These are phyloP conservation scores for Plasmodium gallinaceum DNA, from an alignment of 169 alveolate genomes.

Conservation along the genomic window DNA sequence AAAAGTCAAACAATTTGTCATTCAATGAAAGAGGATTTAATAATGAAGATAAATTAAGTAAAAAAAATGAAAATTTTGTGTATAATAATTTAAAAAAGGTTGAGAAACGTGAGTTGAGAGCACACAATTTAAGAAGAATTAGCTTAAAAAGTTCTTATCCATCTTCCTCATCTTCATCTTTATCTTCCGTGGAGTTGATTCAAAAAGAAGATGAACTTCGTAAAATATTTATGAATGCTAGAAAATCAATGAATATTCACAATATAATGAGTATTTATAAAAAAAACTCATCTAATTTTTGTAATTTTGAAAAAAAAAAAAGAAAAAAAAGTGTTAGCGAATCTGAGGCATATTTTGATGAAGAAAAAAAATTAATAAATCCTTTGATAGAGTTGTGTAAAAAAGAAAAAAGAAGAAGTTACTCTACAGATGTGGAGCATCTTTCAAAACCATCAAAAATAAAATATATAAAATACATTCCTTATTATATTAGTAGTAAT, in stretches of 20 bases:
- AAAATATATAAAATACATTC: conserved; percentile 58
- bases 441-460: conserved; percentile 21
- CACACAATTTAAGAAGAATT: neutral
- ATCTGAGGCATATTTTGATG: conserved; percentile 52
- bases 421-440: conserved; percentile 53
- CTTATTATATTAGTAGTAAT: conserved; percentile 50
- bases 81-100: neutral
- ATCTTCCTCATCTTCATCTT: conserved; percentile 27
- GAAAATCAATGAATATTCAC: conserved; percentile 71
- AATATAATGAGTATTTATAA: conserved; percentile 42
- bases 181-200: conserved; percentile 70
- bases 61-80: conserved; percentile 1
- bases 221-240: conserved; percentile 68
- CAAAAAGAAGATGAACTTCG: conserved; percentile 70
- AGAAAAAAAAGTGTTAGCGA: conserved; percentile 69
- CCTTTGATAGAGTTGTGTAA: neutral
- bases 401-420: conserved; percentile 71
- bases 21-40: neutral
- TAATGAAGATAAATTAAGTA: neutral
- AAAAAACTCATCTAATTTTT: conserved; percentile 18
- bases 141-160: conserved; percentile 13
- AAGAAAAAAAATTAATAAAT: conserved; percentile 21
- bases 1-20: neutral
- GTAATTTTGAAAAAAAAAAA: conserved; percentile 6
- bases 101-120: neutral